Base-by-base conservation (phyloP, 2,329 filamentous ascomycete genomes). In the Aspergillus flavus region DNA sequence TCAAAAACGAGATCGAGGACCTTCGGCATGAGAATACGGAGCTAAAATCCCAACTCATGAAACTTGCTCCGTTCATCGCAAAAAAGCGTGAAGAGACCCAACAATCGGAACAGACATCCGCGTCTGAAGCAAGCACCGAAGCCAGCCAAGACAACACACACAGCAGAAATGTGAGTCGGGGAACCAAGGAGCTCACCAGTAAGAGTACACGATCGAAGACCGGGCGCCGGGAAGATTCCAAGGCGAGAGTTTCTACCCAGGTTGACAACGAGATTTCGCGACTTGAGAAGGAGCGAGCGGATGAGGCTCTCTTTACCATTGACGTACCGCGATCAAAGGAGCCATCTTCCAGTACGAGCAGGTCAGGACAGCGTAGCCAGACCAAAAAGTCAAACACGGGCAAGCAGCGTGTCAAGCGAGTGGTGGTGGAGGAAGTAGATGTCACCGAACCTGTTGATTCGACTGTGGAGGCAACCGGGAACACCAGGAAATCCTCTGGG, bases 341-440 rank as follows among this genome's bases (percentile, higher is more conserved):
- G 26, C 54, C 63, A 14, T 69, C 69, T 2, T 66, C 69, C 2
- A 75, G 69, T 52, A 45, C 68, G 7, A 61, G 67, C n/a, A 73
- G 64, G 43, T 64, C 68, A 11, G 66, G 65, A 11, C 63, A 39
- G 45, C 69, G 64, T 23, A 63, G 68, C 6, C 69, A 71, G 14
- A 59, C 62, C 23, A 75, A 70, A 58, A 79, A 78, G 57, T 64
- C 76, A 3, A 79, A 76, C 57, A 75, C 73, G 11, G 72, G 75
- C 64, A 80, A 79, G 61, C 78, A 78, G 62, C 75, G 78, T 43
- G 71, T 76, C 34, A 80, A 79, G 67, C 72, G 76, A 30, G 74
- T 78, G 11, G 66, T 76, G 41, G 68, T 78, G 39, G 78, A 79
- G 56, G 75, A 77, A 61, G 63, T 70, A 6, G 68, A 76, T 23